Base-by-base conservation (phyloP, 1,284 basidiomycete species). In the Pseudozyma pruni region DNA sequence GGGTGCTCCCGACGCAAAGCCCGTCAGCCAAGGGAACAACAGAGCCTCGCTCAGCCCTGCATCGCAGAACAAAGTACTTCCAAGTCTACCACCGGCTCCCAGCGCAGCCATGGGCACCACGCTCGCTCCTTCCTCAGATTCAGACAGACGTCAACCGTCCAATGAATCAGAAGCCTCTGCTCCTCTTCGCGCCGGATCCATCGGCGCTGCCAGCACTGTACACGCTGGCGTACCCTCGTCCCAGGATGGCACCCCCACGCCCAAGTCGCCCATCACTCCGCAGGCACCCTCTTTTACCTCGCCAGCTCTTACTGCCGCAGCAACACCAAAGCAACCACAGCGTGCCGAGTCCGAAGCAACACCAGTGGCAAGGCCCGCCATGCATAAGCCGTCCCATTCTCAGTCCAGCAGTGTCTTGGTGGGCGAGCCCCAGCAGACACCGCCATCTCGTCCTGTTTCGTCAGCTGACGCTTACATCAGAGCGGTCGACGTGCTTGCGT, bases 401-500 rank as follows among this genome's bases (percentile, higher is more conserved):
- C 54, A 54, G 19, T 52, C 59, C 8, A 22, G 47, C 27, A 34
- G 43, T 13, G 35, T 42, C 4, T 20, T 55, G 7, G 27, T 37
- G 17, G 40, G 25, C 39, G 37, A 57, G 20, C 38, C 32, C 10
- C 22, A 39, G 25, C 34, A 39, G 31, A 8, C 42, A 5, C 43
- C 35, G 31, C 40, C 56, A 13, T 33, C 54, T 29, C 62, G 59
- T 8, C 69, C 69, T 7, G 52, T 72, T 44, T 72, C 69, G 1
- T 72, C 69, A 9, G 69, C 69, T 19, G 69, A 72, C 16, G 63
- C 63, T 20, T 72, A 72, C 52, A 62, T 46, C 50, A 52, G 67
- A 29, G 63, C 69, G 3, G 37, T 62, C 31, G 54, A 66, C 13
- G 50, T 47, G 8, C 59, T 68, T 14, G 55, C 57, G 31, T 55